Evolutionary conservation across 176 grass and related monocot genomes (phyloP).

Genomic region (Rhynchospora tenuis): DNA sequence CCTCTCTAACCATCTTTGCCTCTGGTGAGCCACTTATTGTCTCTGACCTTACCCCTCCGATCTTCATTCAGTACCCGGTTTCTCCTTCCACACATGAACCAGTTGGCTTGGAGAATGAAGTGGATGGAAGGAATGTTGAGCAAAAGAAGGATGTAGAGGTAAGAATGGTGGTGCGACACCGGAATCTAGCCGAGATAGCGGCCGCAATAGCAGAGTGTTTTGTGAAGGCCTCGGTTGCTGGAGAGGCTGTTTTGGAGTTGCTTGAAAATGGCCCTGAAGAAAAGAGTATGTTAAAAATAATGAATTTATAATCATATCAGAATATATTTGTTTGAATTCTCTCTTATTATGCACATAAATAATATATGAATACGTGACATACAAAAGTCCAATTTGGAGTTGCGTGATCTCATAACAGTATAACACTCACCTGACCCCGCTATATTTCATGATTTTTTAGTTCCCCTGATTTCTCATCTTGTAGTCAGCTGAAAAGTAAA

Average conservation of each 20-base stretch:
- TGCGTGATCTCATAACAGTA: too few species aligned
- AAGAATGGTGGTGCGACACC: slow-evolving; percentile 50
- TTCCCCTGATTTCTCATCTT: background rate
- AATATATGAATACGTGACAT: background rate
- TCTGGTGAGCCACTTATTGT: slow-evolving; percentile 66
- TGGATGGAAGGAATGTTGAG: background rate
- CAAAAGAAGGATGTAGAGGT: slow-evolving; percentile 24
- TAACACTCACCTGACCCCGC: background rate
- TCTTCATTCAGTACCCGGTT: slow-evolving; percentile 41
- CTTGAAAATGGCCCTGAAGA: slow-evolving; percentile 43
- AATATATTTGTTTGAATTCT: background rate
- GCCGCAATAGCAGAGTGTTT: slow-evolving; percentile 68
- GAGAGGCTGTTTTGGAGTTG: slow-evolving; percentile 37
- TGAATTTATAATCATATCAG: background rate
- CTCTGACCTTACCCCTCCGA: slow-evolving; percentile 57
- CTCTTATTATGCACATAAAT: background rate
- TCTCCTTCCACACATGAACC: slow-evolving; percentile 15
- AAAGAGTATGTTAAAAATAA: slow-evolving; percentile 4
- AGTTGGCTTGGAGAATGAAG: slow-evolving; percentile 19
- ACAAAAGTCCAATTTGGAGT: background rate
- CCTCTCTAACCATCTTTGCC: slow-evolving; percentile 65
- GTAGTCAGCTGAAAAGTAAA: background rate
- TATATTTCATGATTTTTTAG: background rate
- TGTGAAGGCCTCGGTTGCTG: slow-evolving; percentile 41
- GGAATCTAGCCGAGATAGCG: slow-evolving; percentile 64